These are phyloP conservation scores for Lactarius deliciosus DNA, from an alignment of 768 basidiomycete genomes.

Conservation along the genomic window DNA sequence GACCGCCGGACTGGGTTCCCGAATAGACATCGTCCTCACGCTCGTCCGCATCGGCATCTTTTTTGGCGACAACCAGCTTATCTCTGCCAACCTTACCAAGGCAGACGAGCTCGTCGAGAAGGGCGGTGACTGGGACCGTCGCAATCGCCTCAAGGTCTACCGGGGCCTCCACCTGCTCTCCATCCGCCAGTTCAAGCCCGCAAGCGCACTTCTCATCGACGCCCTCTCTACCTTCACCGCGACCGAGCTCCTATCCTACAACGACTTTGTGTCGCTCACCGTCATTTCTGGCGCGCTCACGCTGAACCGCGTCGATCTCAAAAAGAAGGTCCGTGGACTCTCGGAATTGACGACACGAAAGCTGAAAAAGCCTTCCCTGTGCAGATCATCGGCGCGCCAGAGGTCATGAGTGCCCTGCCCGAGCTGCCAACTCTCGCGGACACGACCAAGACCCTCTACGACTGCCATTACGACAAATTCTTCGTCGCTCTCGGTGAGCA, in stretches of 20 bases:
- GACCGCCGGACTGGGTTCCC: constrained; percentile 87
- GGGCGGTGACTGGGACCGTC: constrained; percentile 97
- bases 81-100: constrained; percentile 67
- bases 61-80: constrained; percentile 73
- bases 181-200: constrained; percentile 88
- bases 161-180: constrained; percentile 80
- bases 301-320: constrained; percentile 79
- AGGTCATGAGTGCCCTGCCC: constrained; percentile 82
- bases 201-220: constrained; percentile 83
- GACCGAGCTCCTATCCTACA: constrained; percentile 82
- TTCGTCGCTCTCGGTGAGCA: constrained; percentile 84
- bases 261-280: constrained; percentile 85
- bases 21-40: constrained; percentile 90
- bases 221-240: constrained; percentile 94
- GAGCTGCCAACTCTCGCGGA: constrained; percentile 81
- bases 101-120: constrained; percentile 91
- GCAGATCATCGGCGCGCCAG: constrained; percentile 81
- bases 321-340: constrained; percentile 72
- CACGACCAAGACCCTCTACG: constrained; percentile 83
- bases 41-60: constrained; percentile 90
- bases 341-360: neutral
- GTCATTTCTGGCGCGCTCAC: constrained; percentile 78
- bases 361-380: constrained; percentile 1
- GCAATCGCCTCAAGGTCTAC: constrained; percentile 97
- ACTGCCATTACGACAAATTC: constrained; percentile 93